Percentiles rank a stretch among this genome's conserved stretches.
Conservation (phyloP, 495 filamentous ascomycete genomes). For the Hypomontagnella submonticulosa region DNA sequence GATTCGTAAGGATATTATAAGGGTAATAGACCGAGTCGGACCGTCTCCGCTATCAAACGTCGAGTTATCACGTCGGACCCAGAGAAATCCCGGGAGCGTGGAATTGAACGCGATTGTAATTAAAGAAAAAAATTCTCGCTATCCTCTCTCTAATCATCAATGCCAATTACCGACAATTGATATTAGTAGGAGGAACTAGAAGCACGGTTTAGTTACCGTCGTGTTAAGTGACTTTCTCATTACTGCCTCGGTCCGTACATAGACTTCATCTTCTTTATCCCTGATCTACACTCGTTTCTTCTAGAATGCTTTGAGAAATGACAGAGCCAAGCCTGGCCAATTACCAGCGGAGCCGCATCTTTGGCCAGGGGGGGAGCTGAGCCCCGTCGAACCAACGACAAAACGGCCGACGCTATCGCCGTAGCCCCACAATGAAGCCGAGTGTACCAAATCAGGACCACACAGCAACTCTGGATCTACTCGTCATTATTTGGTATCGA, state of each 20-base stretch:
- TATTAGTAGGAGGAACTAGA: slow-evolving; percentile 14
- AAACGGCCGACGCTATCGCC: slow-evolving; percentile 46
- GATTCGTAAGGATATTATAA: slow-evolving; percentile 9
- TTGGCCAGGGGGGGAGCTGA: slow-evolving; percentile 9
- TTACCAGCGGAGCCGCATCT: slow-evolving; percentile 40
- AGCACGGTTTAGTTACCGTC: neutral
- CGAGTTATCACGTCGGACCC: neutral
- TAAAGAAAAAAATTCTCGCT: no score
- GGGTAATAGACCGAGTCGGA: slow-evolving; percentile 38
- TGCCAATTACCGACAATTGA: neutral
- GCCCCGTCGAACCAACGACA: slow-evolving; percentile 36
- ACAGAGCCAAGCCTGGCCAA: slow-evolving; percentile 23
- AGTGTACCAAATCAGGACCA: slow-evolving; percentile 35
- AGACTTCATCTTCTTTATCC: no score
- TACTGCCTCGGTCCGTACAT: slow-evolving; percentile 11
- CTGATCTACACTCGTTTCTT: neutral
- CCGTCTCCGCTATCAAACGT: slow-evolving; percentile 33
- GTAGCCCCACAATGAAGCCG: slow-evolving; percentile 43
- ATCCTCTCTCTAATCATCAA: no score
- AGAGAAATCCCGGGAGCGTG: slow-evolving; percentile 5
- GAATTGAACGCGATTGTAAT: neutral
- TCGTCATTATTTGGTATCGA: slow-evolving; percentile 8
- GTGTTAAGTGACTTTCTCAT: slow-evolving; percentile 5
- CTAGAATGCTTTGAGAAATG: slow-evolving; percentile 13
- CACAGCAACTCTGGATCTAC: neutral